Conservation (phyloP, 176 grass and related monocot species). For the Puccinellia tenuiflora region DNA sequence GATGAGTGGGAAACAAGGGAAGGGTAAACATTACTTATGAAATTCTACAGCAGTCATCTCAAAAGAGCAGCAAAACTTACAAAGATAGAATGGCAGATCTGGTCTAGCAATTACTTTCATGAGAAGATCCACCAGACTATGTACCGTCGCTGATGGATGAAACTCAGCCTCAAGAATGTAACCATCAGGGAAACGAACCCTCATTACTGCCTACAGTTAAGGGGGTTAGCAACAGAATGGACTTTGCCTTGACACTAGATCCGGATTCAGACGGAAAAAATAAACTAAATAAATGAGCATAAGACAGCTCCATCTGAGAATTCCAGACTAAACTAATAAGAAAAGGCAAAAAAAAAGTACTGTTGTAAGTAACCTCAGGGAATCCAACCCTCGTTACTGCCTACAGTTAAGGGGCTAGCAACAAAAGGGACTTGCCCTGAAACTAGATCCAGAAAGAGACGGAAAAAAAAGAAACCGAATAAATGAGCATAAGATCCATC, state of each 20-base stretch:
- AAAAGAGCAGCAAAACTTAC: constrained; percentile 48
- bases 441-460: background rate
- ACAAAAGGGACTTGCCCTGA: background rate
- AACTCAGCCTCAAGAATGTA: constrained; percentile 93
- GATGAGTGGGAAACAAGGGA: background rate
- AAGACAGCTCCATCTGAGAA: background rate
- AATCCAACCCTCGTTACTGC: constrained; percentile 72
- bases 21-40: background rate
- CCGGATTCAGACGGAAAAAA: background rate
- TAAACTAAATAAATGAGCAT: background rate
- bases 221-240: background rate
- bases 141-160: constrained; percentile 66
- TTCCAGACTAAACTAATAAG: background rate
- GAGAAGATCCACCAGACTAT: constrained; percentile 75
- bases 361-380: constrained; percentile 49
- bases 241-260: no score
- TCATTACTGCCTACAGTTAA: constrained; percentile 65
- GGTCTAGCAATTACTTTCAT: constrained; percentile 79
- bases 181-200: constrained; percentile 79
- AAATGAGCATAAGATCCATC: background rate
- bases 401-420: constrained; percentile 37
- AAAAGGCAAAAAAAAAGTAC: constrained; percentile 5
- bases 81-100: constrained; percentile 94
- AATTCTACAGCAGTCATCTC: background rate
- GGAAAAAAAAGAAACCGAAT: background rate